These are phyloP conservation scores for Cladosporium sp. DNA, from an alignment of 2,329 filamentous ascomycete genomes.

Conservation along the genomic window DNA sequence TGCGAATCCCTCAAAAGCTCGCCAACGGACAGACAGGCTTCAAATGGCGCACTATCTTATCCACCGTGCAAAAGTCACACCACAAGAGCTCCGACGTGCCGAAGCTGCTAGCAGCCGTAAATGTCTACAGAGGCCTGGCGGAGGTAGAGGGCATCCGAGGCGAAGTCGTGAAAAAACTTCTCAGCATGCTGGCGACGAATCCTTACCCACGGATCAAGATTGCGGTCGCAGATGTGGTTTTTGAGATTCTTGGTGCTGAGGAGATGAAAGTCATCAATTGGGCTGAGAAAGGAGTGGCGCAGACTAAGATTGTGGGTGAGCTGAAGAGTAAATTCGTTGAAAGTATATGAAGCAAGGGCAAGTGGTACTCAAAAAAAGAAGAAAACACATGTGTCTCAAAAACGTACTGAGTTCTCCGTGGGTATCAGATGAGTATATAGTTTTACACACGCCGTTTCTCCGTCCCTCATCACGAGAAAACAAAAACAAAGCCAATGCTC, in stretches of 20 bases:
- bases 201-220: slow-evolving; percentile 74
- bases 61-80: slow-evolving; percentile 73
- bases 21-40: slow-evolving; percentile 42
- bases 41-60: slow-evolving; percentile 69
- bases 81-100: slow-evolving; percentile 81
- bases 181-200: slow-evolving; percentile 69
- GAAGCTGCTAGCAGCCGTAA: slow-evolving; percentile 78
- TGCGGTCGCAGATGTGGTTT: slow-evolving; percentile 46
- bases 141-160: slow-evolving; percentile 52
- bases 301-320: background rate
- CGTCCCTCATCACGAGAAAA: background rate
- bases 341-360: background rate
- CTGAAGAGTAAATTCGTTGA: background rate
- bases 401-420: background rate
- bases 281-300: slow-evolving; percentile 22
- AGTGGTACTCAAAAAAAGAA: background rate
- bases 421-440: slow-evolving; percentile 20
- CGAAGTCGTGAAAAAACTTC: slow-evolving; percentile 68
- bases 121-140: slow-evolving; percentile 74
- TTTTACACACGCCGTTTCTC: slow-evolving; percentile 7
- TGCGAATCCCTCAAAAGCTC: slow-evolving; percentile 46
- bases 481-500: slow-evolving; percentile 1
- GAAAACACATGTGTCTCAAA: background rate
- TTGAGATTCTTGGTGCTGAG: slow-evolving; percentile 41
- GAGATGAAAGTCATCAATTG: slow-evolving; percentile 31